Base-by-base conservation (phyloP, 2,329 filamentous ascomycete genomes). In the Sporothrix protearum region DNA sequence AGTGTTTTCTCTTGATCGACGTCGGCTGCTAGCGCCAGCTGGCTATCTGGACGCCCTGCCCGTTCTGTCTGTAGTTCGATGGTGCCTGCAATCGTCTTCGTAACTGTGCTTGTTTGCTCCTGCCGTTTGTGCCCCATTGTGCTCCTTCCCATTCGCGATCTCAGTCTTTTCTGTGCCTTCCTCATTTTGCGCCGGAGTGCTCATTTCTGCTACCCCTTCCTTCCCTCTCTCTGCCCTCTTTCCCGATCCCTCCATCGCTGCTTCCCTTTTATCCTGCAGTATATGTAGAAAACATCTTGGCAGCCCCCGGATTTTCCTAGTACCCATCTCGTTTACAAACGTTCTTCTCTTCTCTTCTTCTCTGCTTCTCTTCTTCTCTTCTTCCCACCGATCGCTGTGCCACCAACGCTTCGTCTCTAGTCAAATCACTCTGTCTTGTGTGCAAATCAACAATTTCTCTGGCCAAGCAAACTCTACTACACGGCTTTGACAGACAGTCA, bases 201-300 rank as follows among this genome's bases (percentile, higher is more conserved):
- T 68, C 45, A 8, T 68, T 42, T 69, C 33, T 69, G n/a, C 49
- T 22, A 42, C 67, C 49, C 36, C 51, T 16, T 33, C 28, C 53
- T 57, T 53, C 49, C 22, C 45, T 22, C 19, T 19, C 8, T 42
- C 25, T 55, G n/a, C 30, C 33, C 42, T 57, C 49, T 69, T 39
- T 55, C 64, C 64, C 19, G 64, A 42, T 42, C 14, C 66, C 45
- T 30, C 49, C 33, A 16, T 68, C 47, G 33, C 67, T 57, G 33
- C 33, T 57, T 57, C 33, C 51, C 67, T 64, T 45, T 57, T 45
- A n/a, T 28, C 30, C 53, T 69, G n/a, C 51, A 42, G 22, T 68
- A 39, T 68, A 33, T 68, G 51, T 30, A 55, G 51, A 69, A 69
- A 59, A 55, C 51, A 45, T 69, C 67, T 68, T 55, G 67, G 22